phyloP scores from a whole-genome alignment of 306 rosid species.

The Inga leiocalycina region DNA sequence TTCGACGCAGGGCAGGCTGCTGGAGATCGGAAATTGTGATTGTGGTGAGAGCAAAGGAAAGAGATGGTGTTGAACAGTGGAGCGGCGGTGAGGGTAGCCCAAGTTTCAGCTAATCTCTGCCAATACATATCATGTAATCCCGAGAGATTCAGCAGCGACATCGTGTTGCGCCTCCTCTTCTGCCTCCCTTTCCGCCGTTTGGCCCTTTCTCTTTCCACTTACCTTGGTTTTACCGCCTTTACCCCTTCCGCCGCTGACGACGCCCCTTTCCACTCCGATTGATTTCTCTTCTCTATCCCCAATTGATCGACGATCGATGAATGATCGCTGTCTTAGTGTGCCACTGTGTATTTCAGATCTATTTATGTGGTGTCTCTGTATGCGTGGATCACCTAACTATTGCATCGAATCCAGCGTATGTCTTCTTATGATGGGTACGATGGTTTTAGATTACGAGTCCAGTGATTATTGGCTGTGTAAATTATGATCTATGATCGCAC shows the following conservation, averaged over 20 bases:
- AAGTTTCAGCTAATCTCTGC: conserved; percentile 56
- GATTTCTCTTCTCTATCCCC: background rate
- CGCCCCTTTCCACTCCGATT: conserved; percentile 41
- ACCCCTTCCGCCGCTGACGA: conserved; percentile 19
- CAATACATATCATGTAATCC: conserved; percentile 92
- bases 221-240: conserved; percentile 30
- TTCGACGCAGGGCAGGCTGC: background rate
- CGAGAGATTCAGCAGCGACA: conserved; percentile 52
- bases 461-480: background rate
- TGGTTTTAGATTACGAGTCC: background rate
- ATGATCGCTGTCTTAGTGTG: background rate
- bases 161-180: conserved; percentile 65
- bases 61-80: conserved; percentile 75
- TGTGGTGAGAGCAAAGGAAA: background rate
- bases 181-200: conserved; percentile 63
- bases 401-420: background rate
- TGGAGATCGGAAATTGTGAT: background rate
- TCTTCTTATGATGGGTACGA: background rate
- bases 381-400: background rate
- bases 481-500: background rate
- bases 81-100: conserved; percentile 60
- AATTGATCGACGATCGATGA: background rate
- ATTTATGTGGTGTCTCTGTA: background rate
- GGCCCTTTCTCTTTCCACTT: conserved; percentile 44
- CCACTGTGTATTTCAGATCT: background rate